These are phyloP conservation scores for Phaeosphaeriaceae sp. DNA, from an alignment of 2,329 filamentous ascomycete species.

Conservation along the genomic window DNA sequence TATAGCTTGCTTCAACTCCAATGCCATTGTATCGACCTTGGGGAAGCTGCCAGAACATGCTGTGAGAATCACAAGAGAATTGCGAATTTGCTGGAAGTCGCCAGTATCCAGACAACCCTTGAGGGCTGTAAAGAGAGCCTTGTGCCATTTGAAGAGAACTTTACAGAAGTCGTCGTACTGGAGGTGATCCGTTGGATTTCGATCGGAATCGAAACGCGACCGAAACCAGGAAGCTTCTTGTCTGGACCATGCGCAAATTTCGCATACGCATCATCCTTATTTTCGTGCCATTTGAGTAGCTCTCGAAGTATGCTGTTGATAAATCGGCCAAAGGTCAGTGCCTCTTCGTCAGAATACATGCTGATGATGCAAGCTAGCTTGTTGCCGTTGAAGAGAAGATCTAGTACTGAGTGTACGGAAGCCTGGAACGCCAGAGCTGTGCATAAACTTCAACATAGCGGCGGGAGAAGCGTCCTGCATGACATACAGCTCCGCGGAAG, in stretches of 20 bases:
- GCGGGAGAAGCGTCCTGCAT: constrained; percentile 87
- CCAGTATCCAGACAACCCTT: constrained; percentile 80
- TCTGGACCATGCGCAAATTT: constrained; percentile 76
- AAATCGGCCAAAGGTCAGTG: constrained; percentile 91
- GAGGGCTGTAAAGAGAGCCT: constrained; percentile 77
- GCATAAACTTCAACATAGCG: constrained; percentile 84
- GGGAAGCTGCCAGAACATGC: constrained; percentile 83
- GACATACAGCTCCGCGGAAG: constrained; percentile 87
- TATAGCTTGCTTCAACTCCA: constrained; percentile 69
- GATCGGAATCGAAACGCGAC: constrained; percentile 73
- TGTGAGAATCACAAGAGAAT: constrained; percentile 89
- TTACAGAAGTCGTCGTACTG: constrained; percentile 87
- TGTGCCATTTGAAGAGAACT: constrained; percentile 89
- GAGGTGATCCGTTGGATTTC: constrained; percentile 73
- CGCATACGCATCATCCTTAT: constrained; percentile 73
- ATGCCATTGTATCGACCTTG: constrained; percentile 85
- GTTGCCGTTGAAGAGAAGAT: constrained; percentile 83
- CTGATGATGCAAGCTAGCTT: constrained; percentile 84
- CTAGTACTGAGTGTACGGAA: constrained; percentile 89
- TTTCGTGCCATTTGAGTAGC: constrained; percentile 81
- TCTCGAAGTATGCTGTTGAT: constrained; percentile 82
- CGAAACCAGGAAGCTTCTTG: constrained; percentile 77
- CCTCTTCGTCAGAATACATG: constrained; percentile 86
- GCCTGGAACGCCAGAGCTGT: constrained; percentile 80
- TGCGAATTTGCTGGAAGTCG: constrained; percentile 98